phyloP scores from a whole-genome alignment of 2,329 filamentous ascomycete genomes.

The Aspergillus felis region DNA sequence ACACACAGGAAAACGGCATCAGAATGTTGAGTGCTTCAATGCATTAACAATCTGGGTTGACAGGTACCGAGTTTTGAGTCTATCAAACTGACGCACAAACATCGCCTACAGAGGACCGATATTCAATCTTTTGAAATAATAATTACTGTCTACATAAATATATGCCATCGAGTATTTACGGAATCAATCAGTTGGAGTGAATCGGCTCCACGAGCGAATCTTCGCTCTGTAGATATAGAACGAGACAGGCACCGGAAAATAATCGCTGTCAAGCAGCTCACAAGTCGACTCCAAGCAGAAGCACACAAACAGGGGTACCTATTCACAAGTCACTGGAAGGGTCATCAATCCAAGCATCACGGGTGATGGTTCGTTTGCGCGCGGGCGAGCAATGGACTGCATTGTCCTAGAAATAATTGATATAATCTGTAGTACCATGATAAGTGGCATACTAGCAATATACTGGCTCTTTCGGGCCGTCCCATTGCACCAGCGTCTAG shows the following conservation, averaged over 20 bases:
- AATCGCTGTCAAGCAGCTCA: constrained; percentile 23
- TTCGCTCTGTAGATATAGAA: constrained; percentile 42
- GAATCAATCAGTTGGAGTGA: constrained; percentile 11
- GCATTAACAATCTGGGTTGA: not conserved
- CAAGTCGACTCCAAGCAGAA: constrained; percentile 31
- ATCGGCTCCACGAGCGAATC: constrained; percentile 39
- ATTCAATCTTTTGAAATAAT: not conserved
- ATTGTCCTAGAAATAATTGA: no score
- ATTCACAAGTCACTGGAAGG: constrained; percentile 47
- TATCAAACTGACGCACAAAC: not conserved
- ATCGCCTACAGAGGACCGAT: not conserved
- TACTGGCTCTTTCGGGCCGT: no score
- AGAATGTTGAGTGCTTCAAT: not conserved
- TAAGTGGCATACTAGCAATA: no score
- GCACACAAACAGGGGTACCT: constrained; percentile 46
- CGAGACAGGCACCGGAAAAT: constrained; percentile 42
- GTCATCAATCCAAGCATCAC: constrained; percentile 41
- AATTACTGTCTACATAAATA: not conserved
- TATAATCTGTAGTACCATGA: no score
- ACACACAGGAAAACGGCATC: not conserved
- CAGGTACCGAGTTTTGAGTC: not conserved
- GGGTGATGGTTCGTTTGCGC: constrained; percentile 42
- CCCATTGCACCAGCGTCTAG: no score
- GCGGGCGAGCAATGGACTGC: no score
- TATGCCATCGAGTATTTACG: not conserved